phyloP scores from a whole-genome alignment of 306 rosid genomes.

The Mimosa bimucronata region DNA sequence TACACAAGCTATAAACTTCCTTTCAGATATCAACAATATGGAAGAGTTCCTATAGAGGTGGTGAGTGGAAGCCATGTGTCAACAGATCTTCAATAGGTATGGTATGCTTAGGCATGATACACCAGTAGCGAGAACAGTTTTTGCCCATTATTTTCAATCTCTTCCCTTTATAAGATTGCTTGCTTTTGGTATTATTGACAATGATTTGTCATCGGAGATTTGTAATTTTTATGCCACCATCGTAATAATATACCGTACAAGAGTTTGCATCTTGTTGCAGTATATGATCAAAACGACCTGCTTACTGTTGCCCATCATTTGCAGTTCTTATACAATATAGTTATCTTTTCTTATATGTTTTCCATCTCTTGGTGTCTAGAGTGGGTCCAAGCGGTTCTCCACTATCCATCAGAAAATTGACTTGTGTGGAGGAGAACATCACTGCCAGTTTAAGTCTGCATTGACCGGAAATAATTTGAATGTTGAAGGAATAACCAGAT shows the following conservation, averaged over 20 bases:
- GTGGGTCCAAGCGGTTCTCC: background rate
- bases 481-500: background rate
- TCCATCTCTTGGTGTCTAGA: background rate
- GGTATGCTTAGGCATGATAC: slow-evolving; percentile 6
- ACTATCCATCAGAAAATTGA: background rate
- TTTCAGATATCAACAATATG: slow-evolving; percentile 89
- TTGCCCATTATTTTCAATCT: background rate
- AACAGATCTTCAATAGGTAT: slow-evolving; percentile 72
- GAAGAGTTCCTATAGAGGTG: slow-evolving; percentile 76
- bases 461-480: slow-evolving; percentile 1
- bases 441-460: background rate
- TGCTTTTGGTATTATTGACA: slow-evolving; percentile 27
- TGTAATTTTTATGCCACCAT: background rate
- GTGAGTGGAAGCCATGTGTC: slow-evolving; percentile 81
- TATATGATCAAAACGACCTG: background rate
- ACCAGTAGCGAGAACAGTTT: slow-evolving; percentile 16
- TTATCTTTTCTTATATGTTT: background rate
- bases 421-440: background rate
- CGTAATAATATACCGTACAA: background rate
- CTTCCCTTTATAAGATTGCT: background rate
- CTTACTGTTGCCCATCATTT: background rate
- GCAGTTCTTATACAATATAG: background rate
- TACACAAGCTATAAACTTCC: slow-evolving; percentile 37
- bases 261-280: background rate
- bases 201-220: slow-evolving; percentile 15